A percentile compares a stretch with the other conserved stretches of the same genome.
Conservation (phyloP, 2,329 filamentous ascomycete species). For the Ceratocystis cubensis region DNA sequence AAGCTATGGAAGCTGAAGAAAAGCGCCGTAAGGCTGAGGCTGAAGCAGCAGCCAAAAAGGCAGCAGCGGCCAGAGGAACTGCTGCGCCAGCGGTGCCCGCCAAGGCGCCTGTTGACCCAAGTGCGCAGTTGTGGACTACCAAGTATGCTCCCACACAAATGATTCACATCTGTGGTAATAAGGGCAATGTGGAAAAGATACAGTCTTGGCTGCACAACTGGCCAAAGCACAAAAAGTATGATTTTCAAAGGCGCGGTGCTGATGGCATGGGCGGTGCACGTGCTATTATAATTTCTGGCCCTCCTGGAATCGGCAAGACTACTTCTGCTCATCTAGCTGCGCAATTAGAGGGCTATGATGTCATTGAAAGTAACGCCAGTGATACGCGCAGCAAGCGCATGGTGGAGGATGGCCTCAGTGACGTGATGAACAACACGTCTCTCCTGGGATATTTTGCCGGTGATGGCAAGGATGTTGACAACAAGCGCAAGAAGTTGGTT, state of each 20-base stretch:
- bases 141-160: conserved; percentile 85
- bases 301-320: conserved; percentile 93
- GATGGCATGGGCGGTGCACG: conserved; percentile 75
- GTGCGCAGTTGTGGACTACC: conserved; percentile 73
- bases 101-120: conserved; percentile 31
- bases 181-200: conserved; percentile 75
- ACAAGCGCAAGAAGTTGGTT: conserved; percentile 80
- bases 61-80: conserved; percentile 27
- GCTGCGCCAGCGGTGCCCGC: conserved; percentile 32
- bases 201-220: conserved; percentile 78
- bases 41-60: conserved; percentile 38
- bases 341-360: conserved; percentile 82
- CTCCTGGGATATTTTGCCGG: conserved; percentile 80
- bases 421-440: conserved; percentile 87
- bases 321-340: conserved; percentile 91
- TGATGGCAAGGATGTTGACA: conserved; percentile 67
- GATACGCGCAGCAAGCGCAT: conserved; percentile 93
- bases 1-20: conserved; percentile 77
- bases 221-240: conserved; percentile 61
- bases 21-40: conserved; percentile 42
- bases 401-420: conserved; percentile 75
- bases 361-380: conserved; percentile 90
- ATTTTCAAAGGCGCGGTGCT: conserved; percentile 70
- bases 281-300: conserved; percentile 89
- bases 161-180: conserved; percentile 90